A percentile compares a stretch with the other conserved stretches of the same genome.
phyloP scores from a whole-genome alignment of 345 rosid genomes.

The Eucalyptus polybractea region DNA sequence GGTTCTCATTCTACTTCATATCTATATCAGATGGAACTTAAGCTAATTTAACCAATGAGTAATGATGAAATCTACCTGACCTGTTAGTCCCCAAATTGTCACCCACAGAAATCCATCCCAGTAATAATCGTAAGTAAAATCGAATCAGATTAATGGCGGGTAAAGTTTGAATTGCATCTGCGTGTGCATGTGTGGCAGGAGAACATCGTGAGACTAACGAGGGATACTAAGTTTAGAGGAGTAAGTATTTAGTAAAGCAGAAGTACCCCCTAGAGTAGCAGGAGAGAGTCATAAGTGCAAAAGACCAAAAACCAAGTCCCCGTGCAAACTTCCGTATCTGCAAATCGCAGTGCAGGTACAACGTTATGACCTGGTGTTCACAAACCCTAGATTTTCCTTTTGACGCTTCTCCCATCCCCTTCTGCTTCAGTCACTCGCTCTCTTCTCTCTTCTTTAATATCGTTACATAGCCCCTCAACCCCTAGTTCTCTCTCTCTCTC shows the following conservation, averaged over 20 bases:
- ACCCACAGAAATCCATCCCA: background rate
- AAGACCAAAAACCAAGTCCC: constrained; percentile 4
- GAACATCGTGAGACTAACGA: background rate
- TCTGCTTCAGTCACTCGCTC: background rate
- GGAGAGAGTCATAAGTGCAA: background rate
- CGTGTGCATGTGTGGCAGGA: background rate
- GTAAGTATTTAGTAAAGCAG: background rate
- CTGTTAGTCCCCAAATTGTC: background rate
- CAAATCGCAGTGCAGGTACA: background rate
- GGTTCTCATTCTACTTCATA: background rate
- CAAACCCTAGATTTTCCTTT: constrained; percentile 11
- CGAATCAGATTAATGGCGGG: background rate
- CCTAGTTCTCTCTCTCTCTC: background rate
- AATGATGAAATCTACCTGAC: background rate
- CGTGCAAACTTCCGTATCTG: constrained; percentile 6
- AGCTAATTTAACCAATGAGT: background rate
- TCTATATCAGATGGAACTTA: background rate
- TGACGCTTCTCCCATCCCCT: background rate
- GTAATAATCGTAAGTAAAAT: background rate
- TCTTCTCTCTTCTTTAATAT: background rate
- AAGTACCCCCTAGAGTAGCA: background rate
- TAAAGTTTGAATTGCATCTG: background rate
- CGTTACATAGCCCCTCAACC: background rate
- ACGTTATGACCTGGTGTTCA: background rate
- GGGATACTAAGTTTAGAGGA: background rate